These are phyloP conservation scores for Neopestalotiopsis rosae DNA, from an alignment of 2,329 filamentous ascomycete genomes.

Conservation along the genomic window DNA sequence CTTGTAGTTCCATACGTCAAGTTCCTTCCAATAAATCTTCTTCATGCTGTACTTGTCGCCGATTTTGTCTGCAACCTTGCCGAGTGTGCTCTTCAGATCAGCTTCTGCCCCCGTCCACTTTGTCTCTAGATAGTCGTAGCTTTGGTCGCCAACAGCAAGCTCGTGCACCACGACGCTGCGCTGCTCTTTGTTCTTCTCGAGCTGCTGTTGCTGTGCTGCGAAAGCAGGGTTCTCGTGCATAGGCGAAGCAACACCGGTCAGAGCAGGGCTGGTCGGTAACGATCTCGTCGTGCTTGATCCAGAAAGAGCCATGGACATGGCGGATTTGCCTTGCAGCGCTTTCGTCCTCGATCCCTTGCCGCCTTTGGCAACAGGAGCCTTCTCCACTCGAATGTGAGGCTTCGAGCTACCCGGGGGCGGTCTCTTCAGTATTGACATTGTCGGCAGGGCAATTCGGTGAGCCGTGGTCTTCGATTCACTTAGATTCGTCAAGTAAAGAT, in stretches of 20 bases:
- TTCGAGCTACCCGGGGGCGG: conserved; percentile 29
- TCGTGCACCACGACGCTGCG: conserved; percentile 64
- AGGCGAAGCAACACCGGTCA: conserved; percentile 61
- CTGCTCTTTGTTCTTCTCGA: conserved; percentile 59
- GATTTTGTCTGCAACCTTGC: conserved; percentile 60
- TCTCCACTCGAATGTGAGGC: conserved; percentile 25
- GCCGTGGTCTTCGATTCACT: conserved; percentile 52
- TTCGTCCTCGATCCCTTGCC: conserved; percentile 31
- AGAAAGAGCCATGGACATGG: conserved; percentile 50
- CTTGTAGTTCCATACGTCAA: conserved; percentile 67
- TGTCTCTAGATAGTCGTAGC: conserved; percentile 52
- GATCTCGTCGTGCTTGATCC: conserved; percentile 45
- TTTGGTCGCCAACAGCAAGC: conserved; percentile 59
- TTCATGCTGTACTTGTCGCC: conserved; percentile 60
- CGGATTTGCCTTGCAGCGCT: conserved; percentile 38
- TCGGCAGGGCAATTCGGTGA: conserved; percentile 53
- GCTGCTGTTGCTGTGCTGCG: conserved; percentile 55
- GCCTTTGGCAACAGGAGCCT: conserved; percentile 32
- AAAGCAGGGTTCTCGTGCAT: conserved; percentile 57
- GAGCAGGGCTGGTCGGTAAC: conserved; percentile 60
- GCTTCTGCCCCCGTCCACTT: conserved; percentile 57
- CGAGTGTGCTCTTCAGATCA: conserved; percentile 60
- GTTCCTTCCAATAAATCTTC: conserved; percentile 65
- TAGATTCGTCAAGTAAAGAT: conserved; percentile 62
- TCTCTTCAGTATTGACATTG: conserved; percentile 56